A percentile compares a stretch with the other conserved stretches of the same genome.
phyloP scores from a whole-genome alignment of 1,284 basidiomycete genomes.

The Singerocomus inundabilis region DNA sequence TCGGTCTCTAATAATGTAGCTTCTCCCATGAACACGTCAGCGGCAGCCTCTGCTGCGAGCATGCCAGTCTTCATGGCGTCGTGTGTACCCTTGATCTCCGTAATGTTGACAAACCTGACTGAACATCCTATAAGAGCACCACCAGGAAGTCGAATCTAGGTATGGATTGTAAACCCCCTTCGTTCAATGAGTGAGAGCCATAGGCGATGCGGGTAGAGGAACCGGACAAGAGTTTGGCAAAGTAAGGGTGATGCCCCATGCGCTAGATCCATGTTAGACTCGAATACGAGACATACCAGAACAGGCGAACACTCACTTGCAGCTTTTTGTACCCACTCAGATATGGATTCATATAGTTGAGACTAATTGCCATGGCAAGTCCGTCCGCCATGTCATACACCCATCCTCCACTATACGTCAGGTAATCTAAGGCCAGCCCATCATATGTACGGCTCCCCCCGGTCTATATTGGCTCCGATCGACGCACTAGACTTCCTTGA shows the following conservation, averaged over 20 bases:
- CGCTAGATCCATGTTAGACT: constrained; percentile 47
- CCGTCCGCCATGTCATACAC: constrained; percentile 96
- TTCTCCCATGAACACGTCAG: constrained; percentile 54
- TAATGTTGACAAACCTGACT: constrained; percentile 94
- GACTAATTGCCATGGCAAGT: constrained; percentile 90
- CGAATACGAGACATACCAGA: background rate
- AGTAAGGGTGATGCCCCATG: constrained; percentile 97
- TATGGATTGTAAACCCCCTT: constrained; percentile 93
- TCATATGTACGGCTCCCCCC: constrained; percentile 88
- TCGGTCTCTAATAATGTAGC: constrained; percentile 10
- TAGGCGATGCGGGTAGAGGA: constrained; percentile 81
- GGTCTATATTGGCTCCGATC: constrained; percentile 74
- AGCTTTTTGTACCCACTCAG: constrained; percentile 92
- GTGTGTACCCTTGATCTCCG: constrained; percentile 99
- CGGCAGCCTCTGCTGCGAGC: constrained; percentile 91
- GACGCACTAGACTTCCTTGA: constrained; percentile 98
- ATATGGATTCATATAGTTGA: constrained; percentile 96
- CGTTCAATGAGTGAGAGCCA: constrained; percentile 88
- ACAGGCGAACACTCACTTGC: constrained; percentile 56
- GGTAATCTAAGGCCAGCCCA: constrained; percentile 91
- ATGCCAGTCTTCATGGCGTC: constrained; percentile 99
- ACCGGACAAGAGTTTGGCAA: constrained; percentile 76
- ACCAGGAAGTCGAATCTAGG: constrained; percentile 91
- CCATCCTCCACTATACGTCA: constrained; percentile 94
- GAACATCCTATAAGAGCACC: constrained; percentile 95